These are phyloP conservation scores for Gracilaria gracilis DNA, from an alignment of 23 red algal species.

Conservation along the genomic window DNA sequence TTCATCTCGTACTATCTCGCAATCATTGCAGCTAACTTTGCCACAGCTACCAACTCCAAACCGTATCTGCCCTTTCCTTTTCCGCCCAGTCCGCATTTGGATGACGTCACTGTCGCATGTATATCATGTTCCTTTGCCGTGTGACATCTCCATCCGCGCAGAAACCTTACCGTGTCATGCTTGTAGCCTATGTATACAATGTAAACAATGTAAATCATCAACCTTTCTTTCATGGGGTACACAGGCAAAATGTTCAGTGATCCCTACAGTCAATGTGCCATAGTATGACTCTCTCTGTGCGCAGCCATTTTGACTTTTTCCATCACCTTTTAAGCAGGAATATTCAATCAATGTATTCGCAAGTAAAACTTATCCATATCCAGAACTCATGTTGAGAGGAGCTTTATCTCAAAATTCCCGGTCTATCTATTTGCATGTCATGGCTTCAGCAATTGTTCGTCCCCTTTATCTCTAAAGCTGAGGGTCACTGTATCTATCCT, in stretches of 20 bases:
- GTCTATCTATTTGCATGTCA: too few relatives aligned
- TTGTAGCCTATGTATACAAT: neutral
- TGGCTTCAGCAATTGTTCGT: too few relatives aligned
- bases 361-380: too few relatives aligned
- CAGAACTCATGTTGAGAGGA: too few relatives aligned
- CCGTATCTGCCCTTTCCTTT: slow-evolving; percentile 67
- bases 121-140: slow-evolving; percentile 33
- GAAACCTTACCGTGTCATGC: neutral
- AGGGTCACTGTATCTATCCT: too few relatives aligned
- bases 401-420: too few relatives aligned
- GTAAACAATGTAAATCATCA: neutral
- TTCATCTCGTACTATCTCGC: slow-evolving; percentile 86
- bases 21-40: slow-evolving; percentile 80
- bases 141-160: neutral
- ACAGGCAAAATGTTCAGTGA: neutral
- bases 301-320: too few relatives aligned
- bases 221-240: neutral
- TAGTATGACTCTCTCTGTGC: too few relatives aligned
- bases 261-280: too few relatives aligned
- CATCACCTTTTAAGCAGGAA: too few relatives aligned
- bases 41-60: slow-evolving; percentile 49
- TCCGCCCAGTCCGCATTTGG: slow-evolving; percentile 56
- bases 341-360: too few relatives aligned
- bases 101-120: slow-evolving; percentile 62
- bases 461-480: too few relatives aligned